These are phyloP conservation scores for Eutrema japonicum DNA, from an alignment of 345 rosid species.

Conservation along the genomic window DNA sequence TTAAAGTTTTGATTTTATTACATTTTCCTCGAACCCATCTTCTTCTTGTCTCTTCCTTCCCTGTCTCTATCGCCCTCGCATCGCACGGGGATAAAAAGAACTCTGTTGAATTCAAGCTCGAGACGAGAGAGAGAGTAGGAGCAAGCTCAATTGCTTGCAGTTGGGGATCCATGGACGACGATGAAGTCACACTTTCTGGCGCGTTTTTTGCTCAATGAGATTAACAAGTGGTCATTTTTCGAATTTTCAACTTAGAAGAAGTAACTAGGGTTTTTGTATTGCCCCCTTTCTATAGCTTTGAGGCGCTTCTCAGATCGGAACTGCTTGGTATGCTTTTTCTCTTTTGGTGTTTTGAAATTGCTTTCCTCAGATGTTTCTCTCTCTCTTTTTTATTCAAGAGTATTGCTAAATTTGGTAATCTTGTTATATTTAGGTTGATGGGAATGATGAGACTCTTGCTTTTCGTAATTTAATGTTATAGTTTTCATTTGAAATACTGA, in stretches of 20 bases:
- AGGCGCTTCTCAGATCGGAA: conserved; percentile 21
- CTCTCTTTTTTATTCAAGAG: not conserved
- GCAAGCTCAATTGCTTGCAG: conserved; percentile 1
- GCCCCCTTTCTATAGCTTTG: conserved; percentile 10
- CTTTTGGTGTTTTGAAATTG: conserved; percentile 24
- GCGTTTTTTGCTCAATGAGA: conserved; percentile 19
- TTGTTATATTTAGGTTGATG: conserved; percentile 23
- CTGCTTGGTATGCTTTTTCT: conserved; percentile 18
- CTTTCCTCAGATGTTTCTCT: not conserved
- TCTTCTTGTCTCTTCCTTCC: conserved; percentile 1
- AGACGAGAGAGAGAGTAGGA: not conserved
- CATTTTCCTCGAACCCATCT: conserved; percentile 25
- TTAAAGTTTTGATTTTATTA: not conserved
- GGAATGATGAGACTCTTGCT: not conserved
- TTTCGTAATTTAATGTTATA: not conserved
- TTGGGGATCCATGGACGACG: conserved; percentile 35
- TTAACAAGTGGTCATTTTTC: not conserved
- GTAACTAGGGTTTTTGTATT: not conserved
- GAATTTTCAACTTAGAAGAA: conserved; percentile 24
- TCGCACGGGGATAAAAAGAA: conserved; percentile 19
- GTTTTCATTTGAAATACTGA: not conserved
- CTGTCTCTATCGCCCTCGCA: conserved; percentile 11
- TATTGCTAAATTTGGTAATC: conserved; percentile 22
- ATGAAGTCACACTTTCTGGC: conserved; percentile 29
- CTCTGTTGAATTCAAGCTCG: conserved; percentile 23